Evolutionary conservation across 192 early-diverging fungal species (phyloP).

Genomic region (Coemansia sp.): DNA sequence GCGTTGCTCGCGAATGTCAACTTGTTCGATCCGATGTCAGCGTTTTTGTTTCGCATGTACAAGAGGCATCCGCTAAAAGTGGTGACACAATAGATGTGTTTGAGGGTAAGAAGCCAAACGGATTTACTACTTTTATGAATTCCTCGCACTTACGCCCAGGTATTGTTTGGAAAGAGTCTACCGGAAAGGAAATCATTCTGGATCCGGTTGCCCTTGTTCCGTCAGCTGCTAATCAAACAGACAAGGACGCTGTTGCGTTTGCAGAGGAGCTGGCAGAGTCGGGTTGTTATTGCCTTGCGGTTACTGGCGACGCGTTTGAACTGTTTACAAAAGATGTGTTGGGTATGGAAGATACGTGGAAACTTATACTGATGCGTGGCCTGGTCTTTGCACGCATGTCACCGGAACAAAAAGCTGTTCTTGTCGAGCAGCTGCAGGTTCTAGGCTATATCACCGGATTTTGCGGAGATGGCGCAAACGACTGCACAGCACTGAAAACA

Average conservation of each 20-base stretch:
- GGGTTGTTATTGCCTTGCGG: constrained; percentile 73
- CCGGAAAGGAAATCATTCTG: constrained; percentile 49
- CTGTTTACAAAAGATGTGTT: constrained; percentile 54
- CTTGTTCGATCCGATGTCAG: constrained; percentile 68
- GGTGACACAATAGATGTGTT: not conserved
- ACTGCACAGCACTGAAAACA: constrained; percentile 91
- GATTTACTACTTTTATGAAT: not conserved
- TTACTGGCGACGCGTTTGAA: constrained; percentile 92
- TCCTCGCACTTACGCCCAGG: not conserved
- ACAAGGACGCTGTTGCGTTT: not conserved
- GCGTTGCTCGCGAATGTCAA: constrained; percentile 88
- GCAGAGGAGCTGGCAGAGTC: constrained; percentile 28
- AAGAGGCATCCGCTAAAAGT: not conserved
- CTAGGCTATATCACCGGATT: constrained; percentile 92
- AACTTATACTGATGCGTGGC: constrained; percentile 79
- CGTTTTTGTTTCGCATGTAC: constrained; percentile 78
- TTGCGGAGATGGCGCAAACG: constrained; percentile 98
- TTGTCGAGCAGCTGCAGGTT: constrained; percentile 80
- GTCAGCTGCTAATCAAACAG: constrained; percentile 1
- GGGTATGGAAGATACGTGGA: constrained; percentile 55
- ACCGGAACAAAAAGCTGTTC: constrained; percentile 92
- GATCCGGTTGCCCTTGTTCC: constrained; percentile 53
- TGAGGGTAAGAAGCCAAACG: not conserved
- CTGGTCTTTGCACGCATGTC: constrained; percentile 96
- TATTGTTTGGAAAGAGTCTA: constrained; percentile 55